phyloP scores from a whole-genome alignment of 1,284 basidiomycete species.

The Ceratobasidium sp. region DNA sequence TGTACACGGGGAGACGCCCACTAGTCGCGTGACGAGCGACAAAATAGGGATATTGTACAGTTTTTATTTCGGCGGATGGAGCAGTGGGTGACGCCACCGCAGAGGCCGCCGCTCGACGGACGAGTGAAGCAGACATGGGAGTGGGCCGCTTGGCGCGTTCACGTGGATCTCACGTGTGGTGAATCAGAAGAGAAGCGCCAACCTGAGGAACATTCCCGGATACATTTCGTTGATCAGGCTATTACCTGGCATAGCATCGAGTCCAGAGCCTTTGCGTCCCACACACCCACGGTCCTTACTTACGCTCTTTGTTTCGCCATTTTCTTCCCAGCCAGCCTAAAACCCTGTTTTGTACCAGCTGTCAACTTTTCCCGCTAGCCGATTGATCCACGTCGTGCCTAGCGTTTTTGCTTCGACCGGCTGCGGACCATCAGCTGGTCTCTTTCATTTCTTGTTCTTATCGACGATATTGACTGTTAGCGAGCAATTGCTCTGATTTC shows the following conservation, averaged over 20 bases:
- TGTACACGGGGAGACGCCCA: conserved; percentile 26
- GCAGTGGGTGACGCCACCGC: background rate
- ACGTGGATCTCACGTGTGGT: background rate
- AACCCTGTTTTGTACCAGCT: conserved; percentile 1
- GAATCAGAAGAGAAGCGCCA: conserved; percentile 12
- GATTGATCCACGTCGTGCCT: conserved; percentile 30
- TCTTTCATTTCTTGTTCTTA: background rate
- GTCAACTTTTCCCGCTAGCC: conserved; percentile 33
- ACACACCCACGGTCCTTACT: conserved; percentile 36
- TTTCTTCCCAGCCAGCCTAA: background rate
- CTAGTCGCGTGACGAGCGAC: conserved; percentile 22
- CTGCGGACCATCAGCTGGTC: conserved; percentile 26
- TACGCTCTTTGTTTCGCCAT: background rate
- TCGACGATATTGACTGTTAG: background rate
- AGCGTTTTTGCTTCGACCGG: background rate
- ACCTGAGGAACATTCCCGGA: background rate
- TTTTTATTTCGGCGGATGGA: background rate
- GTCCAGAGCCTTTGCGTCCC: background rate
- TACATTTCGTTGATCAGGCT: conserved; percentile 25
- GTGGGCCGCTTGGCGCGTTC: background rate
- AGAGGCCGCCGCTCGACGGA: conserved; percentile 1
- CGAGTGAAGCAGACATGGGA: conserved; percentile 24
- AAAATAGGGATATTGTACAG: conserved; percentile 29
- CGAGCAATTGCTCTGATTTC: background rate
- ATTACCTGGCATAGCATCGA: conserved; percentile 18